Evolutionary conservation across 768 basidiomycete species (phyloP).

Genomic region (Suillus brevipes): DNA sequence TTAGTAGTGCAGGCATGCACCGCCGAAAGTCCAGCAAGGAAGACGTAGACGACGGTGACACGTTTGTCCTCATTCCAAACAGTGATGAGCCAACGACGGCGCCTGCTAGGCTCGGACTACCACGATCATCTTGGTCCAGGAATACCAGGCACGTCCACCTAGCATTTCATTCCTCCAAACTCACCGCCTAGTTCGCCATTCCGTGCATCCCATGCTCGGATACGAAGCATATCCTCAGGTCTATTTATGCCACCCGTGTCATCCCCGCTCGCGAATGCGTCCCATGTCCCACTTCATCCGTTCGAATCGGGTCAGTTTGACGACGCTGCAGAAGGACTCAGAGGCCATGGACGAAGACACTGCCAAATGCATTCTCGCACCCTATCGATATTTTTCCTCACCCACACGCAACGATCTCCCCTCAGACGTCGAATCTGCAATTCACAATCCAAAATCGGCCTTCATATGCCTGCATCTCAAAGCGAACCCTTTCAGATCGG

Average conservation of each 20-base stretch:
- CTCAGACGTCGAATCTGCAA: slow-evolving; percentile 40
- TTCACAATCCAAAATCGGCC: slow-evolving; percentile 23
- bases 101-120: slow-evolving; percentile 20
- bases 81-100: slow-evolving; percentile 11
- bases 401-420: slow-evolving; percentile 59
- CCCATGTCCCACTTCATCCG: slow-evolving; percentile 27
- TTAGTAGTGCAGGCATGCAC: slow-evolving; percentile 32
- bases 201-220: slow-evolving; percentile 30
- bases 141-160: slow-evolving; percentile 23
- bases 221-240: slow-evolving; percentile 37
- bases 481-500: slow-evolving; percentile 32
- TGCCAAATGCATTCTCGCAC: slow-evolving; percentile 86
- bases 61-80: background rate
- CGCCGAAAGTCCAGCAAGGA: slow-evolving; percentile 48
- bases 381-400: slow-evolving; percentile 85
- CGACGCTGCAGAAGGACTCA: slow-evolving; percentile 10
- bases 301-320: slow-evolving; percentile 19
- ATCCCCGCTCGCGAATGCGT: slow-evolving; percentile 7
- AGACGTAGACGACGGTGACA: slow-evolving; percentile 30
- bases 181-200: slow-evolving; percentile 36
- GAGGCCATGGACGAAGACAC: slow-evolving; percentile 46
- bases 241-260: slow-evolving; percentile 13
- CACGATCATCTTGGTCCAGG: slow-evolving; percentile 25
- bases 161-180: slow-evolving; percentile 20
- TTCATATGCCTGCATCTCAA: slow-evolving; percentile 44